Conservation (phyloP, 345 rosid genomes). For the Microcos paniculata region DNA sequence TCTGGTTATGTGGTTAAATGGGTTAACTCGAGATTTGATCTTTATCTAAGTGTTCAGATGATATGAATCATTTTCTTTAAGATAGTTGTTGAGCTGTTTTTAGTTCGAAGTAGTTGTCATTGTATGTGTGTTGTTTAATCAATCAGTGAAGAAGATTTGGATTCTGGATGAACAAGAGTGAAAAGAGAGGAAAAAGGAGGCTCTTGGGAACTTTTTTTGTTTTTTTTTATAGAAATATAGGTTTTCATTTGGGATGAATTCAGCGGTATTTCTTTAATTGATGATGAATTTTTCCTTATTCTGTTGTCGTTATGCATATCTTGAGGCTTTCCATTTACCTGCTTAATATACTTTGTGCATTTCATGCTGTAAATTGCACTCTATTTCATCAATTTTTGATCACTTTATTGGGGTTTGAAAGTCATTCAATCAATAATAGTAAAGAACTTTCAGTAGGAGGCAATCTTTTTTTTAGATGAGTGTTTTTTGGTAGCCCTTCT, state of each 20-base stretch:
- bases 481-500: not conserved
- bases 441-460: constrained; percentile 5
- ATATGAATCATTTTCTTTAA: not conserved
- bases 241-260: not conserved
- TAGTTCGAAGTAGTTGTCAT: not conserved
- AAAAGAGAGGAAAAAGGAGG: not conserved
- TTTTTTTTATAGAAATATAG: not conserved
- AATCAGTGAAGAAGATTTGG: not conserved
- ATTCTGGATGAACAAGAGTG: not conserved
- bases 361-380: not conserved
- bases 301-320: not conserved
- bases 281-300: not conserved
- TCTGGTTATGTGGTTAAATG: not conserved
- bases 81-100: not conserved
- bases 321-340: not conserved
- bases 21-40: constrained; percentile 4
- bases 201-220: too few relatives aligned
- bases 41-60: not conserved
- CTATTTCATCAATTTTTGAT: not conserved
- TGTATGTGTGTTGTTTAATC: not conserved
- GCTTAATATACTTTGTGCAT: not conserved
- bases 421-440: not conserved
- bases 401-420: not conserved
- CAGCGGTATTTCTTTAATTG: not conserved
- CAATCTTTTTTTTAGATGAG: not conserved